Evolutionary conservation across 495 filamentous ascomycete genomes (phyloP).

Genomic region (Aspergillus panamensis): DNA sequence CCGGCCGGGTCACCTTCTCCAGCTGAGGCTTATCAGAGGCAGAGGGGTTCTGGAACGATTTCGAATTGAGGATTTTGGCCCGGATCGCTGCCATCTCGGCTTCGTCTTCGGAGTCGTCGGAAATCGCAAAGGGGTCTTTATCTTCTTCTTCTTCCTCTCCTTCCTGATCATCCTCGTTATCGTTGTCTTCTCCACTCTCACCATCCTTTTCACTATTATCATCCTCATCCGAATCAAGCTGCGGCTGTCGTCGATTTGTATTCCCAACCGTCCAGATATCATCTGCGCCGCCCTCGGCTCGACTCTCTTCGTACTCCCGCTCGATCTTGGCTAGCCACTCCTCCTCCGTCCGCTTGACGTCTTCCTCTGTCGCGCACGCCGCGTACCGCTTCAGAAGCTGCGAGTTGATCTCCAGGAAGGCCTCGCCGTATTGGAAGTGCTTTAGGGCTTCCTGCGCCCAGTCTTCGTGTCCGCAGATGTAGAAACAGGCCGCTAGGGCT

Average conservation of each 20-base stretch:
- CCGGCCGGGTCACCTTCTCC: conserved; percentile 54
- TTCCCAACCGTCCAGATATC: conserved; percentile 87
- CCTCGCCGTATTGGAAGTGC: conserved; percentile 81
- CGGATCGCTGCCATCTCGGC: conserved; percentile 92
- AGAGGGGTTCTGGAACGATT: conserved; percentile 69
- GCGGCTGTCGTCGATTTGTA: conserved; percentile 63
- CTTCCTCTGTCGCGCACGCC: conserved; percentile 75
- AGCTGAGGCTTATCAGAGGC: conserved; percentile 49
- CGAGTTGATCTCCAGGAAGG: conserved; percentile 85
- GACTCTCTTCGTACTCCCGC: conserved; percentile 77
- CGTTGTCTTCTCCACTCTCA: conserved; percentile 14
- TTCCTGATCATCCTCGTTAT: conserved; percentile 46
- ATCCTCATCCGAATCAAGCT: conserved; percentile 47
- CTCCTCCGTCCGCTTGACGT: conserved; percentile 79
- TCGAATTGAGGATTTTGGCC: conserved; percentile 77
- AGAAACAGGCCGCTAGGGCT: conserved; percentile 86
- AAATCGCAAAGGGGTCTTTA: conserved; percentile 67
- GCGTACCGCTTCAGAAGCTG: conserved; percentile 81
- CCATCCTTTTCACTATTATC: conserved; percentile 26
- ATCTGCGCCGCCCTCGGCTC: conserved; percentile 54
- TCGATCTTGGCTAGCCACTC: conserved; percentile 89
- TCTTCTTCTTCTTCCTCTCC: conserved; percentile 48
- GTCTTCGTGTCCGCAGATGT: conserved; percentile 84
- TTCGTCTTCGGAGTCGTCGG: conserved; percentile 74
- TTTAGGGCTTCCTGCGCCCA: conserved; percentile 82